Evolutionary conservation across 2,329 filamentous ascomycete species (phyloP), one percentile per base, ranked within the genome.

Genomic region (Hymenoscyphus fructigenus): DNA sequence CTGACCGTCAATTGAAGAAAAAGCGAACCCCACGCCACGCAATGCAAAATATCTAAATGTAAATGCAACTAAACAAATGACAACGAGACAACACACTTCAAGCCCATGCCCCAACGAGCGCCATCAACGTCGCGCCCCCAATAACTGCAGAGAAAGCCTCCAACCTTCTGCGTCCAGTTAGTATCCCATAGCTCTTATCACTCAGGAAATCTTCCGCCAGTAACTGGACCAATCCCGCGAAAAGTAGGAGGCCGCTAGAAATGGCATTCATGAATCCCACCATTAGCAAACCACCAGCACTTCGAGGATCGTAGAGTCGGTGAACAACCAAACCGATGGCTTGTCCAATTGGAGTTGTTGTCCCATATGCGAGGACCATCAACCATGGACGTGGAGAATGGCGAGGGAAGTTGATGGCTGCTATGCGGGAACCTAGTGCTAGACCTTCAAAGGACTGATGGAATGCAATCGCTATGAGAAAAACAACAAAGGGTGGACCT

Each of bases 361-460:
- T 82, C 23, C 90, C 90, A 71, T 92, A 93, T 1, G 89, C 89
- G 15, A 93, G 78, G 1, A 91, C 90, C 90, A 93, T 92, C 9
- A 92, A 81, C 90, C 90, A 84, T 0, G 95, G 94, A 58, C 91
- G 90, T 1, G 85, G 79, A 0, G 91, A 94, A 2, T 84, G 84
- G 23, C 84, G 84, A 0, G 91, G 86, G 73, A 97, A 97, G 75
- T 90, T 87, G 32, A 96, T 87, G 10, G 91, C 90, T 0, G 92
- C 91, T 71, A 96, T 96, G 65, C 92, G 90, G 55, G 91, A 91
- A 6, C 92, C 92, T 4, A 96, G 85, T 0, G 92, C 92, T 15
- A 96, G 87, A 1, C 92, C 92, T 79, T 96, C 92, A 69, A 96
- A 96, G 0, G 91, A 92, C 79, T 96, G 91, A 74, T 95, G 91